phyloP scores from a whole-genome alignment of 2,329 filamentous ascomycete species.

The Lasiodiplodia theobromae region DNA sequence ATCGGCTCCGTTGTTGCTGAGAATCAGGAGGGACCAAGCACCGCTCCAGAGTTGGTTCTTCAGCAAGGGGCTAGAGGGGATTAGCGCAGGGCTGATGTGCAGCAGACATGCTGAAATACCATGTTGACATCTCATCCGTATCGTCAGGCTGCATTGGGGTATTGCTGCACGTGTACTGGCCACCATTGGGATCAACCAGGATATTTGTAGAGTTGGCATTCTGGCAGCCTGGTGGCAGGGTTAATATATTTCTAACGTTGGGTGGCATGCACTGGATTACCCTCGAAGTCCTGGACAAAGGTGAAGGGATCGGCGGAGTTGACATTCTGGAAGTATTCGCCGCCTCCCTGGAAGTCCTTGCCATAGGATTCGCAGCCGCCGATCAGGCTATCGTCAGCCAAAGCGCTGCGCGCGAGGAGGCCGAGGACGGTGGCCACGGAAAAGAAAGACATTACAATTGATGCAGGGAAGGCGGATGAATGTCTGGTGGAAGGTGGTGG shows the following conservation, averaged over 20 bases:
- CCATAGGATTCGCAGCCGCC: conserved; percentile 37
- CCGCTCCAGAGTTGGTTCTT: conserved; percentile 48
- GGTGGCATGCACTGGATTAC: conserved; percentile 29
- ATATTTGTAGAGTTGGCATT: conserved; percentile 48
- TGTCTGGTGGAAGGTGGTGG: neutral
- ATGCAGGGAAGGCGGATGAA: neutral
- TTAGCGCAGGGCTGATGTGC: neutral
- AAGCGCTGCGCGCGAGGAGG: conserved; percentile 30
- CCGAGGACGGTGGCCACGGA: conserved; percentile 31
- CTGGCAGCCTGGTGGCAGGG: conserved; percentile 40
- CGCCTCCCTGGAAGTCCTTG: conserved; percentile 50
- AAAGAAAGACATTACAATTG: conserved; percentile 5
- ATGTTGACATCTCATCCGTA: conserved; percentile 45
- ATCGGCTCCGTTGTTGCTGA: conserved; percentile 51
- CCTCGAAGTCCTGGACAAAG: conserved; percentile 49
- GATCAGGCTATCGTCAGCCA: conserved; percentile 28
- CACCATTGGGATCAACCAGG: conserved; percentile 48
- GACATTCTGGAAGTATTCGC: conserved; percentile 51
- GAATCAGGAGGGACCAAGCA: conserved; percentile 49
- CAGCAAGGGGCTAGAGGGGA: conserved; percentile 37
- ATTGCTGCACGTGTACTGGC: conserved; percentile 46
- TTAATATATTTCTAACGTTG: conserved; percentile 12
- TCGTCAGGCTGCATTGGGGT: conserved; percentile 48
- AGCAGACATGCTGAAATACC: conserved; percentile 30
- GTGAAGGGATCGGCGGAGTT: conserved; percentile 50